Evolutionary conservation across 139 green algal genomes (phyloP), one percentile per base, ranked within the genome.

Genomic region (Chlorella sorokiniana): DNA sequence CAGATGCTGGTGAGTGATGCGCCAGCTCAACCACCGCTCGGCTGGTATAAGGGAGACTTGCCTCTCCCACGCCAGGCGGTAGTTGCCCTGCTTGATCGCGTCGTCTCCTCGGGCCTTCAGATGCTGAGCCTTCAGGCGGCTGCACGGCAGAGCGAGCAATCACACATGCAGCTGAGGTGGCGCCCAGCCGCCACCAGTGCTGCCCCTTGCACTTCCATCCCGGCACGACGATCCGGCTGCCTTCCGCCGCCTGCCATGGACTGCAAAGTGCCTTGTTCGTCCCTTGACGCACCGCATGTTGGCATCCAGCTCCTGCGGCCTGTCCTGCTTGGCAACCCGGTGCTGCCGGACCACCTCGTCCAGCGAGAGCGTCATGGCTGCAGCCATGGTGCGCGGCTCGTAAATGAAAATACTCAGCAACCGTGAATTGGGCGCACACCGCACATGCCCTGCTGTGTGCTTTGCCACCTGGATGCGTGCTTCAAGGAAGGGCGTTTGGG

Each of bases 61-160:
- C 81, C 59, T 74, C n/a, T 48, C 65, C 61, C 76, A 88, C n/a
- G 85, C 85, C 37, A 61, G 72, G 6, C 76, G 63, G 35, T 70
- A 80, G 48, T 89, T 85, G n/a, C 67, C 84, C 1, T 71, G 29
- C 29, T 87, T 73, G 35, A 90, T 52, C 1, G 67, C 81, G 14
- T 69, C 59, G 48, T 90, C 84, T 2, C 65, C 86, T 29, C 75
- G 52, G 31, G 65, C n/a, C 40, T 90, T 90, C 1, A 86, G 35
- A 48, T 90, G 86, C 22, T 86, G 61, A 1, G 69, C 75, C 23
- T 79, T 82, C 10, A 90, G 37, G 2, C 44, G 48, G 61, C 86
- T 90, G 85, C 38, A 78, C 33, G 16, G n/a, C 33, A 79, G 38
- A 65, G 44, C n/a, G 5, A 40, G 23, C 5, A 37, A 3, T 40